Percentiles rank a stretch among this genome's conserved stretches.
phyloP scores from a whole-genome alignment of 176 grass and related monocot genomes.

The bread wheat (Triticum aestivum) region DNA sequence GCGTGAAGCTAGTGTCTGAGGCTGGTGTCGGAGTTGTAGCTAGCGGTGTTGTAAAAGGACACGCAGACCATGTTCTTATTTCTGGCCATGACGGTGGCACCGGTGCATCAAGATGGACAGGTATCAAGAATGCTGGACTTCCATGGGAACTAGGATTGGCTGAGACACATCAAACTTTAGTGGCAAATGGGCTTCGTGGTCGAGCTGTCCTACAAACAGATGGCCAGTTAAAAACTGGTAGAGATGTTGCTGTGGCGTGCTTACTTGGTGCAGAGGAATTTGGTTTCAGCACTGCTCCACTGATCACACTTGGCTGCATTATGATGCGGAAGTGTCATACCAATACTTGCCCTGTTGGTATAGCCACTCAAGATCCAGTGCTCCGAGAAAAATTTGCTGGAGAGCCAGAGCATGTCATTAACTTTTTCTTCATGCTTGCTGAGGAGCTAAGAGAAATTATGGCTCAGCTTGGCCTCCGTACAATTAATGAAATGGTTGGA shows the following conservation, averaged over 20 bases:
- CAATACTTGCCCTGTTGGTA: constrained; percentile 97
- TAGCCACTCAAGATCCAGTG: constrained; percentile 97
- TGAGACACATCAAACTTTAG: constrained; percentile 97
- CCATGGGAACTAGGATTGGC: constrained; percentile 99
- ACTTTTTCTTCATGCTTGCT: constrained; percentile 99
- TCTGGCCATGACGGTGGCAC: constrained; percentile 98
- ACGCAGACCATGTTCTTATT: constrained; percentile 95
- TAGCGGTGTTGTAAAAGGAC: constrained; percentile 97
- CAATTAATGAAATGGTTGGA: constrained; percentile 90
- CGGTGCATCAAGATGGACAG: constrained; percentile 96
- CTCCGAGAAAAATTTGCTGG: constrained; percentile 96
- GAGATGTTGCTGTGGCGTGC: constrained; percentile 94
- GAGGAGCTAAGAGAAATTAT: constrained; percentile 98
- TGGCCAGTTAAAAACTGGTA: constrained; percentile 96
- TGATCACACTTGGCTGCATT: constrained; percentile 97
- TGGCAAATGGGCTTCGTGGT: constrained; percentile 90
- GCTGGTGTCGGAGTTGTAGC: constrained; percentile 94
- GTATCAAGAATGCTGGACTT: constrained; percentile 99
- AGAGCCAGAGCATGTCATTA: constrained; percentile 98
- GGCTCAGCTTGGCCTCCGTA: constrained; percentile 74
- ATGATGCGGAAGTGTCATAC: constrained; percentile 99
- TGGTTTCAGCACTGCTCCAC: constrained; percentile 95
- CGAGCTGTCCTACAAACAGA: constrained; percentile 94
- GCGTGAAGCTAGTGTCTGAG: constrained; percentile 94
- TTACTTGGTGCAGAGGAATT: constrained; percentile 98